Evolutionary conservation across 257 asterid genomes (phyloP).

Genomic region (Nicotiana attenuata): DNA sequence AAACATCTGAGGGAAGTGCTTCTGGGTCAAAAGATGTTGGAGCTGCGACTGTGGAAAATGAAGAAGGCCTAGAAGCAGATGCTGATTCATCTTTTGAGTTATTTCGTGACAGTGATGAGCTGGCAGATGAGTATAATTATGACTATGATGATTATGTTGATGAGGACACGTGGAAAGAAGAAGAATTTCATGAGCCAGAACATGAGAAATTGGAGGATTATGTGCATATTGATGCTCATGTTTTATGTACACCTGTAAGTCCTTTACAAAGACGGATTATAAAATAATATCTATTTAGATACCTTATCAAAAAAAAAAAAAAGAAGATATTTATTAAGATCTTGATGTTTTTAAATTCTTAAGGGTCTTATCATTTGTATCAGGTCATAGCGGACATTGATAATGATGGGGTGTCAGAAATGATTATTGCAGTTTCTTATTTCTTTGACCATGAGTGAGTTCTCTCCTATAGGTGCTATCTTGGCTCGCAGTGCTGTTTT

Average conservation of each 20-base stretch:
- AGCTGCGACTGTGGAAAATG: conserved; percentile 82
- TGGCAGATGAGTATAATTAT: conserved; percentile 93
- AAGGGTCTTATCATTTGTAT: conserved; percentile 10
- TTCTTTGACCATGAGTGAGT: conserved; percentile 98
- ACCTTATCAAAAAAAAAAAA: too few species aligned
- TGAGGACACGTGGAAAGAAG: conserved; percentile 81
- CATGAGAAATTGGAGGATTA: conserved; percentile 84
- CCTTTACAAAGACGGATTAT: conserved; percentile 5
- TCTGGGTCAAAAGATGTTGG: conserved; percentile 22
- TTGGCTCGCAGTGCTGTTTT: background rate
- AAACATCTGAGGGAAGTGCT: conserved; percentile 22
- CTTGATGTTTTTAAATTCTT: background rate
- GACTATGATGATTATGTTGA: conserved; percentile 94
- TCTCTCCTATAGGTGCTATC: background rate
- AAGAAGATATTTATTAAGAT: background rate
- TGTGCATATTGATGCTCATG: conserved; percentile 91
- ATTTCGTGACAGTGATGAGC: conserved; percentile 75
- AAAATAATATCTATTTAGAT: background rate
- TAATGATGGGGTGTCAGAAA: conserved; percentile 87
- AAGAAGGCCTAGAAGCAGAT: conserved; percentile 76
- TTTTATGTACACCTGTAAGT: conserved; percentile 92
- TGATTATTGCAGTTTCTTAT: conserved; percentile 97
- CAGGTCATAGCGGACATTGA: conserved; percentile 99
- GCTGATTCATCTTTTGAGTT: conserved; percentile 94
- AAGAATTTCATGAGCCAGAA: conserved; percentile 75